A percentile compares a stretch with the other conserved stretches of the same genome.
These are phyloP conservation scores for Scutellaria minor DNA, from an alignment of 257 asterid genomes.

Conservation along the genomic window DNA sequence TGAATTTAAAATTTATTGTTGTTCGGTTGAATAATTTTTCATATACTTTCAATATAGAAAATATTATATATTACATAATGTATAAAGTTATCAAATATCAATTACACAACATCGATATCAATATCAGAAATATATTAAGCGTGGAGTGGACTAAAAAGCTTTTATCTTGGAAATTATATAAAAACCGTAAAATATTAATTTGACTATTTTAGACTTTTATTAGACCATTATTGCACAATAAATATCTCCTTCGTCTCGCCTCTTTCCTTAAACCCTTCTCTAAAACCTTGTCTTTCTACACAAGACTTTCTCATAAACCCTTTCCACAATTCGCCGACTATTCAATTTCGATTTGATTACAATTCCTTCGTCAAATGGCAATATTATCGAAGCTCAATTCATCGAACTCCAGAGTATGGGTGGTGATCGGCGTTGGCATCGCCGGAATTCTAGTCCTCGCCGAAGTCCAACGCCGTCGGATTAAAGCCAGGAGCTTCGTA, in stretches of 20 bases:
- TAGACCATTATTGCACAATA: background rate
- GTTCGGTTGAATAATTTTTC: too few species aligned
- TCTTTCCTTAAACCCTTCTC: constrained; percentile 48
- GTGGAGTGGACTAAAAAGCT: too few species aligned
- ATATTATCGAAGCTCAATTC: constrained; percentile 60
- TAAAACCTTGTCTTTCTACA: constrained; percentile 38
- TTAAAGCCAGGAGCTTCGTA: constrained; percentile 44
- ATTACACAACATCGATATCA: too few species aligned
- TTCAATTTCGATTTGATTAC: constrained; percentile 3
- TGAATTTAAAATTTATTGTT: too few species aligned
- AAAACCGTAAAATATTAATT: too few species aligned
- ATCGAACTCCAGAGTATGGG: constrained; percentile 77
- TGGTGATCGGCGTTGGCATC: constrained; percentile 82
- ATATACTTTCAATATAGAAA: too few species aligned
- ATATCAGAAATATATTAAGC: too few species aligned
- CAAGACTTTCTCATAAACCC: background rate
- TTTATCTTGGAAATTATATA: too few species aligned
- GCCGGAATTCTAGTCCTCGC: constrained; percentile 86
- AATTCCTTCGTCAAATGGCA: constrained; percentile 48
- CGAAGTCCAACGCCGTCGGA: constrained; percentile 82
- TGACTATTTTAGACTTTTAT: too few species aligned
- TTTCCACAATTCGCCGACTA: constrained; percentile 42
- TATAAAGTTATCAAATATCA: too few species aligned
- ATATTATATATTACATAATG: too few species aligned
- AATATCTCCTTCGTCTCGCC: background rate